phyloP scores from a whole-genome alignment of 768 basidiomycete genomes.

The Boletus vinaceobasis region DNA sequence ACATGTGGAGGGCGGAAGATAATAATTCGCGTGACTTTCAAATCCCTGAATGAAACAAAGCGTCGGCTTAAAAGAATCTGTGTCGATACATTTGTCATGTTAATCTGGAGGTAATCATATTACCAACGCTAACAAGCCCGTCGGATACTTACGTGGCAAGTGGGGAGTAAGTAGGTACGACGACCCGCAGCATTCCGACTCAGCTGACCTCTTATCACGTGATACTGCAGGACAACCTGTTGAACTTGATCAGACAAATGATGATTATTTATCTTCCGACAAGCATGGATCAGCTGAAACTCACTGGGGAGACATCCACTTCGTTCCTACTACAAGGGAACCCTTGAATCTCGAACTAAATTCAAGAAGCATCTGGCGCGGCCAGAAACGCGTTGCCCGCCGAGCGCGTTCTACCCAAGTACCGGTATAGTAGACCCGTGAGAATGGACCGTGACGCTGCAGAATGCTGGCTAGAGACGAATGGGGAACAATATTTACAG shows the following conservation, averaged over 20 bases:
- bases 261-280: not conserved
- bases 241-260: not conserved
- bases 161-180: too few species aligned
- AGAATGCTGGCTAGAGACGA: not conserved
- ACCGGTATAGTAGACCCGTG: too few species aligned
- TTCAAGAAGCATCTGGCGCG: not conserved
- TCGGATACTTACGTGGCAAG: too few species aligned
- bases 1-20: not conserved
- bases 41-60: too few species aligned
- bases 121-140: too few species aligned
- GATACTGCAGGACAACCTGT: not conserved
- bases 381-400: not conserved
- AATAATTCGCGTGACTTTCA: not conserved
- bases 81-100: too few species aligned
- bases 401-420: not conserved
- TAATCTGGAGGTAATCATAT: too few species aligned
- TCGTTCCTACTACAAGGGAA: not conserved
- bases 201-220: not conserved
- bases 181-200: too few species aligned
- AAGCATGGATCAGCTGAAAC: not conserved
- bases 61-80: too few species aligned
- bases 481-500: not conserved
- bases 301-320: not conserved
- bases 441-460: not conserved
- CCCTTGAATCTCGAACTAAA: not conserved